A percentile compares a stretch with the other conserved stretches of the same genome.
Conservation (phyloP, 495 filamentous ascomycete species). For the Lophiostoma macrostomum region DNA sequence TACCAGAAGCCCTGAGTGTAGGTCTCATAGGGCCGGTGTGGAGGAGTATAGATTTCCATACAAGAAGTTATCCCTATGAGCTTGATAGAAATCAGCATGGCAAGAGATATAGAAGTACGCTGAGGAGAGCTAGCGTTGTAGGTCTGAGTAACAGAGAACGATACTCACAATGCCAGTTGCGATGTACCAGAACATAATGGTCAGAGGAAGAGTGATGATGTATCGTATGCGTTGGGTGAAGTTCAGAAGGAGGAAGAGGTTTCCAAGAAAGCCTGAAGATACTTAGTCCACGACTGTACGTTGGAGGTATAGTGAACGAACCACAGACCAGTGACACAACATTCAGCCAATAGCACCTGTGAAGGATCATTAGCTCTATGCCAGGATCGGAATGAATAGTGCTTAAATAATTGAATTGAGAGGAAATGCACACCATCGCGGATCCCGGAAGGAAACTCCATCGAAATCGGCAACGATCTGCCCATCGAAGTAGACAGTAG, state of each 20-base stretch:
- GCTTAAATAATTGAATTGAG: not conserved
- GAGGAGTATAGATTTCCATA: conserved; percentile 61
- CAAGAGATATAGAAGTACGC: not conserved
- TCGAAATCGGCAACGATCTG: conserved; percentile 41
- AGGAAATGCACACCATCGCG: conserved; percentile 33
- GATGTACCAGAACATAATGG: conserved; percentile 66
- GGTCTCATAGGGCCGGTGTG: conserved; percentile 53
- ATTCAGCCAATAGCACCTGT: conserved; percentile 52
- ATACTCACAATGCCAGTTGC: conserved; percentile 60
- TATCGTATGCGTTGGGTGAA: conserved; percentile 80
- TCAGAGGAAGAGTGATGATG: conserved; percentile 66
- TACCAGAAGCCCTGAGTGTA: conserved; percentile 79
- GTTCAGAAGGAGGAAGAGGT: conserved; percentile 73
- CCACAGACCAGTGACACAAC: conserved; percentile 61
- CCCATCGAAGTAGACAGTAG: conserved; percentile 40
- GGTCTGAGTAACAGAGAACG: not conserved
- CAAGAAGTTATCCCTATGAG: conserved; percentile 58
- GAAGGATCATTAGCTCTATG: not conserved
- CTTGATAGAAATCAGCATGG: conserved; percentile 37
- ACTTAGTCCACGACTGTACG: no score
- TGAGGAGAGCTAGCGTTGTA: conserved; percentile 15
- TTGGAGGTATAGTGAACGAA: no score
- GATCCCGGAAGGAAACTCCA: conserved; percentile 45
- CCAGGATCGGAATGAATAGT: not conserved
- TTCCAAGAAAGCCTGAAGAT: conserved; percentile 67